These are phyloP conservation scores for Cladosporium sp. DNA, from an alignment of 2,329 filamentous ascomycete genomes.

Conservation along the genomic window DNA sequence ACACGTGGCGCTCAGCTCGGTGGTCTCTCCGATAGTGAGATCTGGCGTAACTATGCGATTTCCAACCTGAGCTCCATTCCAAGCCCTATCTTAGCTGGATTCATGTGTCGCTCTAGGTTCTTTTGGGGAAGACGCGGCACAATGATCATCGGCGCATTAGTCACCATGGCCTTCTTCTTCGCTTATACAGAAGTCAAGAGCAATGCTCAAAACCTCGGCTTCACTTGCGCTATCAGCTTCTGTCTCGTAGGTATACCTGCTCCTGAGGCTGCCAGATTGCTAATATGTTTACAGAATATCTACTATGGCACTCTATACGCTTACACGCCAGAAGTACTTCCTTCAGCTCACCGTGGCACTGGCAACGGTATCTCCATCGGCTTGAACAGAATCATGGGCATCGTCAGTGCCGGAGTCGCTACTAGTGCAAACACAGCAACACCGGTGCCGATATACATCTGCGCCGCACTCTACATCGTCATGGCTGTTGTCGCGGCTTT, in stretches of 20 bases:
- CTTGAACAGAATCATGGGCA: conserved; percentile 70
- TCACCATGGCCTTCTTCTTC: conserved; percentile 70
- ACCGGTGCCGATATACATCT: conserved; percentile 65
- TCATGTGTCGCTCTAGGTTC: conserved; percentile 50
- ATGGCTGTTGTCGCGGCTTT: conserved; percentile 55
- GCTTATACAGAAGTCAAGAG: conserved; percentile 66
- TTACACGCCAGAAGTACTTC: conserved; percentile 59
- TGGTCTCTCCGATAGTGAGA: conserved; percentile 50
- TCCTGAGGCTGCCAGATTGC: neutral
- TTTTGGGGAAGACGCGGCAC: conserved; percentile 58
- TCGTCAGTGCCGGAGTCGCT: conserved; percentile 65
- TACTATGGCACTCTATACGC: conserved; percentile 65
- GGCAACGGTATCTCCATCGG: conserved; percentile 70
- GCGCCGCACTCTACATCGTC: conserved; percentile 59
- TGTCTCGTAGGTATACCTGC: conserved; percentile 41
- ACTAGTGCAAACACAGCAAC: conserved; percentile 47
- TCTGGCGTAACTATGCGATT: conserved; percentile 70
- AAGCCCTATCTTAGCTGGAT: conserved; percentile 65
- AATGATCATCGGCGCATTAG: conserved; percentile 58
- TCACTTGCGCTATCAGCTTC: conserved; percentile 65
- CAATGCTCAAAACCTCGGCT: conserved; percentile 59
- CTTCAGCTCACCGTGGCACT: conserved; percentile 67
- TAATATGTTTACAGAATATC: conserved; percentile 51
- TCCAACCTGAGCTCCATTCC: conserved; percentile 64
- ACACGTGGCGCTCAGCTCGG: conserved; percentile 56